phyloP scores from a whole-genome alignment of 805 yeast species.

The Limtongozyma cylindracea region DNA sequence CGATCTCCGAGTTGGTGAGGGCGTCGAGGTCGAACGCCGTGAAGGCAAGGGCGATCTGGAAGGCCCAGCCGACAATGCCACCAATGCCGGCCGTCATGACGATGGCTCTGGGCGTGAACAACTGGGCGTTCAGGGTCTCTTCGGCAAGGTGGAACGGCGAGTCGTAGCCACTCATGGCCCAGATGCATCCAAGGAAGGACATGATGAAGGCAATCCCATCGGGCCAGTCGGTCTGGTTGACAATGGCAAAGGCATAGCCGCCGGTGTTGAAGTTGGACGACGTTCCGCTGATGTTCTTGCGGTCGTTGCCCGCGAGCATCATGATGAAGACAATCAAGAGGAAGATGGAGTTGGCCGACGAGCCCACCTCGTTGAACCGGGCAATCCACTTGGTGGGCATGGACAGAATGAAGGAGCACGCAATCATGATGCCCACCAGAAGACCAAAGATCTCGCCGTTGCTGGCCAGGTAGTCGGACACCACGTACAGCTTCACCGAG shows the following conservation, averaged over 20 bases:
- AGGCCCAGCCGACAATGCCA: slow-evolving; percentile 27
- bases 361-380: slow-evolving; percentile 20
- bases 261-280: slow-evolving; percentile 22
- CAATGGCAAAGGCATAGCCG: slow-evolving; percentile 23
- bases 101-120: slow-evolving; percentile 45
- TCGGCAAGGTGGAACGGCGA: slow-evolving; percentile 57
- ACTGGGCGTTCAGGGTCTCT: slow-evolving; percentile 37
- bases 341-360: slow-evolving; percentile 20
- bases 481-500: slow-evolving; percentile 18
- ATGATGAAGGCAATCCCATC: slow-evolving; percentile 29
- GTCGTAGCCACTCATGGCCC: slow-evolving; percentile 59
- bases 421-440: slow-evolving; percentile 22
- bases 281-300: slow-evolving; percentile 6
- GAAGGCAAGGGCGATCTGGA: slow-evolving; percentile 35
- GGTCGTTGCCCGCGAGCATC: slow-evolving; percentile 25
- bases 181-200: slow-evolving; percentile 33
- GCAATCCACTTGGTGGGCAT: slow-evolving; percentile 30
- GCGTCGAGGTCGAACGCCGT: slow-evolving; percentile 23
- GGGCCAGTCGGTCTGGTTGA: slow-evolving; percentile 39
- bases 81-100: slow-evolving; percentile 29
- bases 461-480: too few relatives aligned
- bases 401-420: slow-evolving; percentile 20
- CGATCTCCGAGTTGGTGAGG: slow-evolving; percentile 18
- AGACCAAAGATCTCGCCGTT: slow-evolving; percentile 16
- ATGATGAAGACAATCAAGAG: slow-evolving; percentile 24